Evolutionary conservation across 306 rosid genomes (phyloP).

Genomic region (Prinsepia uniflora): DNA sequence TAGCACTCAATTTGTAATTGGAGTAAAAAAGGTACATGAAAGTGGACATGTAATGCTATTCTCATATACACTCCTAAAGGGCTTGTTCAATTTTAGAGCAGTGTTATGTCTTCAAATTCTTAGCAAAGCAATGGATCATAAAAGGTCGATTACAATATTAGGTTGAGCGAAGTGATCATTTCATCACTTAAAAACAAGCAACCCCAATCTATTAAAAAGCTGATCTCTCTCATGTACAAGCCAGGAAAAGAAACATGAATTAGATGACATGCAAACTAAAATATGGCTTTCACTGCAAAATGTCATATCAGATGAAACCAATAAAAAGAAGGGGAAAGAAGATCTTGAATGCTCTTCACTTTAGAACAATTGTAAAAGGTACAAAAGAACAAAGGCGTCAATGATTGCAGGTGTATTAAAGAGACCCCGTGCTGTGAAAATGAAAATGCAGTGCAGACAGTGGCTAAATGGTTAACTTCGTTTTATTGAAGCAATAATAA

Average conservation of each 20-base stretch:
- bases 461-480: background rate
- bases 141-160: background rate
- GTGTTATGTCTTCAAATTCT: background rate
- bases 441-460: background rate
- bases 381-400: background rate
- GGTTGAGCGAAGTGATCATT: background rate
- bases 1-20: slow-evolving; percentile 3
- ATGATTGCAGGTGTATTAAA: background rate
- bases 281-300: slow-evolving; percentile 1
- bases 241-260: background rate
- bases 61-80: background rate
- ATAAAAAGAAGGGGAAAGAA: background rate
- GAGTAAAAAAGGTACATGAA: slow-evolving; percentile 14
- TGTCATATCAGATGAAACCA: slow-evolving; percentile 16
- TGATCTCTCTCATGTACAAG: background rate
- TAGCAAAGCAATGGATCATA: slow-evolving; percentile 5
- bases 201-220: too few species aligned
- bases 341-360: slow-evolving; percentile 12
- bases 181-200: background rate
- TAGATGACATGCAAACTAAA: slow-evolving; percentile 5
- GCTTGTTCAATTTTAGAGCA: background rate
- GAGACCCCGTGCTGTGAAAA: slow-evolving; percentile 4
- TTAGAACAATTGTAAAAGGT: slow-evolving; percentile 15
- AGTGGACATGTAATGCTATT: background rate
- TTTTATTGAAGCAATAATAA: slow-evolving; percentile 11